Percentiles rank a stretch among this genome's conserved stretches.
phyloP scores from a whole-genome alignment of 202 grass and related monocot species.

The Digitaria exilis region DNA sequence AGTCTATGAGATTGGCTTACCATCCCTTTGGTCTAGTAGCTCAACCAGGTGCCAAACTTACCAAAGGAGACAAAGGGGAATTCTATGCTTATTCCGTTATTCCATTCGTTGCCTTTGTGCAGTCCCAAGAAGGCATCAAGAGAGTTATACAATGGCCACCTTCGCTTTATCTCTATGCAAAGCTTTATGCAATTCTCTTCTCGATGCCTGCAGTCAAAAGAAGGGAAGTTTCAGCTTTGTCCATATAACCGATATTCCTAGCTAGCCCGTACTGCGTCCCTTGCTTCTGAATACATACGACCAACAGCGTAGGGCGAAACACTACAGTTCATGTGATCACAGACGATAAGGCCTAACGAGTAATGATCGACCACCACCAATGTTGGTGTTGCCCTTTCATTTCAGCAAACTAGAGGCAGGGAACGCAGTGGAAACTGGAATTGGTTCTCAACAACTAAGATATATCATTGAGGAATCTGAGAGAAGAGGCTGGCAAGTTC shows the following conservation, averaged over 20 bases:
- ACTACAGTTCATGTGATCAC: conserved; percentile 17
- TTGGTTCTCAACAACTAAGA: conserved; percentile 44
- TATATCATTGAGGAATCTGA: conserved; percentile 47
- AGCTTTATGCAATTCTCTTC: conserved; percentile 77
- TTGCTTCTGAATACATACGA: conserved; percentile 31
- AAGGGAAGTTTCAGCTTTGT: conserved; percentile 54
- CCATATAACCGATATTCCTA: conserved; percentile 38
- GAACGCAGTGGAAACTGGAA: conserved; percentile 41
- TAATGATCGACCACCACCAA: conserved; percentile 23
- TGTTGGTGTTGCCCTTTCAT: conserved; percentile 34
- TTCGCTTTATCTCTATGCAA: conserved; percentile 53
- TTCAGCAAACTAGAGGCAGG: conserved; percentile 17
- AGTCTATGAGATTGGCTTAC: conserved; percentile 41
- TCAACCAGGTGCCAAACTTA: conserved; percentile 94
- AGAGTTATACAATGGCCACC: conserved; percentile 57
- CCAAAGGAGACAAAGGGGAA: conserved; percentile 80
- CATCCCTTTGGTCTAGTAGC: conserved; percentile 45
- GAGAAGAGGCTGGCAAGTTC: conserved; percentile 46
- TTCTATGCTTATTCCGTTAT: conserved; percentile 82
- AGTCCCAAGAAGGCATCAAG: conserved; percentile 76
- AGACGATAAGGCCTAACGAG: background rate
- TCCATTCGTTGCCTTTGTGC: conserved; percentile 74
- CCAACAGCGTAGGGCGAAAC: conserved; percentile 17
- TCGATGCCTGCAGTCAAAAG: conserved; percentile 82
- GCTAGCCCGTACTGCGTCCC: conserved; percentile 21